Evolutionary conservation across 306 rosid species (phyloP).

Genomic region (Fragaria vesca): DNA sequence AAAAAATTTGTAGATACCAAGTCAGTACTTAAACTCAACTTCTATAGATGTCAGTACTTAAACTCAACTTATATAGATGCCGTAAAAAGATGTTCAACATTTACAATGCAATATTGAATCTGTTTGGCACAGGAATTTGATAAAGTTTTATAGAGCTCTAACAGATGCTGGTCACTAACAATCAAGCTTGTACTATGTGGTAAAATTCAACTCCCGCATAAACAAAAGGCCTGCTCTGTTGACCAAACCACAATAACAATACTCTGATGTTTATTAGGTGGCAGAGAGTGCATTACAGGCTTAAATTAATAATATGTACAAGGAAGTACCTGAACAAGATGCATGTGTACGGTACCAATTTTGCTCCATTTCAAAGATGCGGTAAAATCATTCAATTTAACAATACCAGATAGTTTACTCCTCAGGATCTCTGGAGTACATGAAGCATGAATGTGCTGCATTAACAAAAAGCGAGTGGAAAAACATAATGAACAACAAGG

Average conservation of each 20-base stretch:
- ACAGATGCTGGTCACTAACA: not conserved
- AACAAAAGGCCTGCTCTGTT: not conserved
- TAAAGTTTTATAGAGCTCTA: not conserved
- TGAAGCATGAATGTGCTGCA: conserved; percentile 66
- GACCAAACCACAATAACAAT: not conserved
- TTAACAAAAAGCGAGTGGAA: conserved; percentile 23
- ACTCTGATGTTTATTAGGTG: not conserved
- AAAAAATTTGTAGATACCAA: not conserved
- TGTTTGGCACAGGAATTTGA: not conserved
- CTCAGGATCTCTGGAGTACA: conserved; percentile 47
- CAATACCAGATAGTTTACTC: conserved; percentile 47
- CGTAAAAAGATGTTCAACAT: no score
- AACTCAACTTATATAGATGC: not conserved
- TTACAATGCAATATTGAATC: not conserved
- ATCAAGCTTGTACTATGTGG: not conserved
- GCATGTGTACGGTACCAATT: conserved; percentile 60
- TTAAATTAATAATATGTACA: not conserved
- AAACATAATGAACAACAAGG: conserved; percentile 6
- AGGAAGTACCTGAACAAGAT: conserved; percentile 60
- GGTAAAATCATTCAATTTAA: conserved; percentile 45
- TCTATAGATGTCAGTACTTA: not conserved
- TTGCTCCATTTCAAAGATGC: conserved; percentile 80
- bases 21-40: not conserved
- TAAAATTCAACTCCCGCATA: not conserved
- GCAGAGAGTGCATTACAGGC: not conserved